A percentile compares a stretch with the other conserved stretches of the same genome.
Conservation (phyloP, 768 basidiomycete genomes). For the Melanogaster broomeanus region DNA sequence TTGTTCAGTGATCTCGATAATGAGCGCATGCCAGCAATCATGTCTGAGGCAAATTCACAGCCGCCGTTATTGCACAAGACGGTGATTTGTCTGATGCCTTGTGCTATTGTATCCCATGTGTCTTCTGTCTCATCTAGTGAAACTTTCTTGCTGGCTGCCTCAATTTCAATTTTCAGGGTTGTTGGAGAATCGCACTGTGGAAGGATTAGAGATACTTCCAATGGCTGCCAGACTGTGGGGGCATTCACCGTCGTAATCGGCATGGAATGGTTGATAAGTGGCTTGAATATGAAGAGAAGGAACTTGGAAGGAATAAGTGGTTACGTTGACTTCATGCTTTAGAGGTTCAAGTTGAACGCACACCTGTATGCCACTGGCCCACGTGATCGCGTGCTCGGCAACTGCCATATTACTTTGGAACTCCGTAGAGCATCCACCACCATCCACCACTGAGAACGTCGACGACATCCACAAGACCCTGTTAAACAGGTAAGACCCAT, state of each 20-base stretch:
- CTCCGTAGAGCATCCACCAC: constrained; percentile 14
- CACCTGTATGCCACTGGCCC: constrained; percentile 17
- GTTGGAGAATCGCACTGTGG: constrained; percentile 34
- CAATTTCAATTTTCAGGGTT: constrained; percentile 41
- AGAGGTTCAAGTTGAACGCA: constrained; percentile 4
- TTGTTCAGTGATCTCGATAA: constrained; percentile 54
- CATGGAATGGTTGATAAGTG: constrained; percentile 17
- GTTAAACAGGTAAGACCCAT: constrained; percentile 28
- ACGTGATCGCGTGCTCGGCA: constrained; percentile 29
- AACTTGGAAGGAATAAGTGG: no score
- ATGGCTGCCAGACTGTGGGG: fast-evolving
- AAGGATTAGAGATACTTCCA: background rate
- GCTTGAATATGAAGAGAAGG: background rate
- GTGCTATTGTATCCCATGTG: constrained; percentile 70
- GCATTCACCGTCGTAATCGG: constrained; percentile 29
- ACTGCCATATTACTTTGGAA: constrained; percentile 18
- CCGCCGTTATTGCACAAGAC: constrained; percentile 53
- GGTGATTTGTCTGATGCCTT: constrained; percentile 47
- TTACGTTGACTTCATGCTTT: constrained; percentile 14
- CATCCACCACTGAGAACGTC: constrained; percentile 12
- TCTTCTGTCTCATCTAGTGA: constrained; percentile 71
- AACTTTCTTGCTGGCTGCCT: constrained; percentile 42
- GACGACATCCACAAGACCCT: constrained; percentile 17
- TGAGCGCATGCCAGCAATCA: constrained; percentile 51
- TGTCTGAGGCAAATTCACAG: constrained; percentile 50